Conservation (phyloP, 2,329 filamentous ascomycete species). For the Pseudocercospora fijiensis region DNA sequence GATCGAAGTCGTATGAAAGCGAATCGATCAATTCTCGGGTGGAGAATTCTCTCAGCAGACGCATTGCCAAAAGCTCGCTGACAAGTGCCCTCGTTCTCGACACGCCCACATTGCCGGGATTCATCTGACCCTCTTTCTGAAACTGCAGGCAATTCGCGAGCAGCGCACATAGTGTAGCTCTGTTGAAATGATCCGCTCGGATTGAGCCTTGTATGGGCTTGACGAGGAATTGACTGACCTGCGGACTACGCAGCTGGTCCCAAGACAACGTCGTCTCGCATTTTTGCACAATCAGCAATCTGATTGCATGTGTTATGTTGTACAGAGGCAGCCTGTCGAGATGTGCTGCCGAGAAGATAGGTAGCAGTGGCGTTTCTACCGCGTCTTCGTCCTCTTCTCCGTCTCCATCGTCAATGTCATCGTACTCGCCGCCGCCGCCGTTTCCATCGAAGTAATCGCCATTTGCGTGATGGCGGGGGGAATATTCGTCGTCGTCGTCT, state of each 20-base stretch:
- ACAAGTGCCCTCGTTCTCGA: slow-evolving; percentile 82
- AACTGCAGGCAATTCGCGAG: slow-evolving; percentile 95
- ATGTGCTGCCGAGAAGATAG: slow-evolving; percentile 76
- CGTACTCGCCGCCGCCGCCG: slow-evolving; percentile 36
- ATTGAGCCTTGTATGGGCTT: slow-evolving; percentile 95
- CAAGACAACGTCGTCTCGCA: slow-evolving; percentile 91
- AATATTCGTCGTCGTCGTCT: slow-evolving; percentile 26
- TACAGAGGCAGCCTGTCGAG: slow-evolving; percentile 86
- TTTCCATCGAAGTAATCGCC: slow-evolving; percentile 25
- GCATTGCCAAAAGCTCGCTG: slow-evolving; percentile 86
- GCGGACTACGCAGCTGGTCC: slow-evolving; percentile 93
- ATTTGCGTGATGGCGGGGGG: slow-evolving; percentile 21
- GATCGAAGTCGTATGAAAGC: slow-evolving; percentile 91
- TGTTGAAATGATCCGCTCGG: slow-evolving; percentile 75
- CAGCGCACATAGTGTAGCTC: slow-evolving; percentile 82
- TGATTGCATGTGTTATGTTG: slow-evolving; percentile 84
- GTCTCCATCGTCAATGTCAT: slow-evolving; percentile 44
- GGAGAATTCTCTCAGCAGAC: slow-evolving; percentile 83
- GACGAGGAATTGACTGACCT: slow-evolving; percentile 91
- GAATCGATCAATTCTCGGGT: slow-evolving; percentile 91
- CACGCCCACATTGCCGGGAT: slow-evolving; percentile 79
- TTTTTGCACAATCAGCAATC: slow-evolving; percentile 75
- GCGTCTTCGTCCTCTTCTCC: slow-evolving; percentile 47
- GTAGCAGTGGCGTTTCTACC: slow-evolving; percentile 59
- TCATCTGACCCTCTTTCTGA: slow-evolving; percentile 77